These are phyloP conservation scores for Solanum hybrid DNA, from an alignment of 305 asterid species.

Conservation along the genomic window DNA sequence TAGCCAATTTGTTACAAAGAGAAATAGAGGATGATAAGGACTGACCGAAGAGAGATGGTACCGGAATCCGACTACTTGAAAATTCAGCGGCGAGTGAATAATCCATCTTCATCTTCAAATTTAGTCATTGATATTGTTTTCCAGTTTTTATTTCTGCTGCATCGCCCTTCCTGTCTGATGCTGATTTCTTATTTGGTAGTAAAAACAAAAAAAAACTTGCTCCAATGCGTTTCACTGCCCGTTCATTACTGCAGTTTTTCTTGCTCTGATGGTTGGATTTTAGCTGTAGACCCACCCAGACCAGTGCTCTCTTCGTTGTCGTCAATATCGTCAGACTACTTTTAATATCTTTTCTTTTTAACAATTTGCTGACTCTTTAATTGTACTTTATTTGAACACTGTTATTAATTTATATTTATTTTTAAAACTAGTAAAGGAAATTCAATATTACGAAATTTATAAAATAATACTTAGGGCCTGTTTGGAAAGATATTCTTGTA, in stretches of 20 bases:
- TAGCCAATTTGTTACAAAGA: not conserved
- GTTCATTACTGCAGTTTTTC: not conserved
- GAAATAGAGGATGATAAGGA: not conserved
- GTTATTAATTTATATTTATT: no score
- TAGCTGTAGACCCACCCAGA: not conserved
- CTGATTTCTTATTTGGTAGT: not conserved
- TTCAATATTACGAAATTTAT: no score
- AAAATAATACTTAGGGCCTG: no score
- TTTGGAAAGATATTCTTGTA: no score
- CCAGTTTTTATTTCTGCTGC: not conserved
- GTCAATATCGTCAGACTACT: not conserved
- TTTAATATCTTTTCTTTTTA: not conserved
- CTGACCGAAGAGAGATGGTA: not conserved
- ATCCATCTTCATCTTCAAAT: not conserved
- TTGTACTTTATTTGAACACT: not conserved
- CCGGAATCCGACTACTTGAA: not conserved
- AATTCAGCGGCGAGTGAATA: not conserved
- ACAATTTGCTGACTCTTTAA: not conserved
- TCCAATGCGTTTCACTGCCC: not conserved
- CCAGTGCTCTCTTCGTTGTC: not conserved
- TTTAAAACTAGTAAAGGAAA: no score
- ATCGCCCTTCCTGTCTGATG: not conserved
- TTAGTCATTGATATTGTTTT: not conserved
- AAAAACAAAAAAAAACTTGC: not conserved
- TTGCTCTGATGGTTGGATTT: constrained; percentile 1